These are phyloP conservation scores for Plectranthus barbatus DNA, from an alignment of 257 asterid species.

Conservation along the genomic window DNA sequence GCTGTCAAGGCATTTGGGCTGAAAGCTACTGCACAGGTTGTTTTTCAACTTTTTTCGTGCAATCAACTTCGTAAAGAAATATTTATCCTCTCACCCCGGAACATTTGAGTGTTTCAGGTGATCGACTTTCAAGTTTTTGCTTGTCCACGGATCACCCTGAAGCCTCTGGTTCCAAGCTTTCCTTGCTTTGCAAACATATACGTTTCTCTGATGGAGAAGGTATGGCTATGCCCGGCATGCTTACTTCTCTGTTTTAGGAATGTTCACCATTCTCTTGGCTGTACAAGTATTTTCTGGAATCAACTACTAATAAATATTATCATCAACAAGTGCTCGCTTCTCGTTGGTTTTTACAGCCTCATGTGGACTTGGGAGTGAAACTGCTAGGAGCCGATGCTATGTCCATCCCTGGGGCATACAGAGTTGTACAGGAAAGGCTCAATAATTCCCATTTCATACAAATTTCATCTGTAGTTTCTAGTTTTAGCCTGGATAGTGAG, in stretches of 20 bases:
- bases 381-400: conserved; percentile 81
- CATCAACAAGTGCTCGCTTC: no score
- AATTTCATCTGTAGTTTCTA: background rate
- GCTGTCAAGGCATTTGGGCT: conserved; percentile 75
- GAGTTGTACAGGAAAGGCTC: conserved; percentile 58
- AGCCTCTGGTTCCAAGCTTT: conserved; percentile 79
- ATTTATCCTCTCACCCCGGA: background rate
- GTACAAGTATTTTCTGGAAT: no score
- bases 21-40: conserved; percentile 74
- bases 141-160: conserved; percentile 79
- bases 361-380: conserved; percentile 89
- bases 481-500: background rate
- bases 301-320: no score
- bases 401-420: conserved; percentile 83
- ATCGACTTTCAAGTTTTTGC: conserved; percentile 85
- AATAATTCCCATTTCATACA: background rate
- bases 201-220: conserved; percentile 90
- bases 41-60: background rate
- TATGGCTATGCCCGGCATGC: background rate
- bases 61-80: background rate
- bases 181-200: conserved; percentile 78
- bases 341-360: conserved; percentile 50
- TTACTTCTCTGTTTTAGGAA: no score
- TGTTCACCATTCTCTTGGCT: no score
- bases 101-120: conserved; percentile 41